Base-by-base conservation (phyloP, 306 rosid genomes). In the Datisca glomerata region DNA sequence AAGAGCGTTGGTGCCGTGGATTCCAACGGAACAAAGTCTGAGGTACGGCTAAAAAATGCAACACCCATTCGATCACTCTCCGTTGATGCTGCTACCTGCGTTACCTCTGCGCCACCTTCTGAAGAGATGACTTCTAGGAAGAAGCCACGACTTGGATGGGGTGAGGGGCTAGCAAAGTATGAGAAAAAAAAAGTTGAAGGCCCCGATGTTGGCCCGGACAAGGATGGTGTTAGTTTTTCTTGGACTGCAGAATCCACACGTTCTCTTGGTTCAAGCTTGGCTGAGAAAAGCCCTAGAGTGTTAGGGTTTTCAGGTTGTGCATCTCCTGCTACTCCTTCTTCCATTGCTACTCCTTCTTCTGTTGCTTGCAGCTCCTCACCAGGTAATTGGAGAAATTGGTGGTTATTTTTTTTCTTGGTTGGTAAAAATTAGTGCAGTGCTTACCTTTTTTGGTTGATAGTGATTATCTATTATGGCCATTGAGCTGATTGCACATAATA, bases 341-440 rank as follows among this genome's bases (percentile, higher is more conserved):
- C 98, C 56, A 79, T 85, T 69, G 87, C 85, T 33, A 91, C 96
- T 34, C 99, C 98, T 53, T 91, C 96, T 43, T 78, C 98, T 59
- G 81, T 85, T 69, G 87, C 85, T 33, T 91, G 94, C 66, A 91
- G 99, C 66, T 85, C 99, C 55, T 85, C 94, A 9, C 84, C 96
- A 59, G 99, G 99, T 91, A 60, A 36, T n/a, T n/a, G n/a, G n/a
- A n/a, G n/a, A n/a, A n/a, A n/a, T n/a, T n/a, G n/a, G n/a, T n/a
- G n/a, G n/a, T n/a, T n/a, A n/a, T n/a, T 43, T 47, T 39, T n/a
- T 3, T 17, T 55, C 20, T 31, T 28, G 12, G 2, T 4, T 15
- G 11, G 20, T 9, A 12, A 46, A 4, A 11, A 17, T 2, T 6
- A 11, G 33, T 4, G 8, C 8, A 2, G 16, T 45, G 5, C 7